phyloP scores from a whole-genome alignment of 352 stramenopile genomes.

The Peronospora destructor region DNA sequence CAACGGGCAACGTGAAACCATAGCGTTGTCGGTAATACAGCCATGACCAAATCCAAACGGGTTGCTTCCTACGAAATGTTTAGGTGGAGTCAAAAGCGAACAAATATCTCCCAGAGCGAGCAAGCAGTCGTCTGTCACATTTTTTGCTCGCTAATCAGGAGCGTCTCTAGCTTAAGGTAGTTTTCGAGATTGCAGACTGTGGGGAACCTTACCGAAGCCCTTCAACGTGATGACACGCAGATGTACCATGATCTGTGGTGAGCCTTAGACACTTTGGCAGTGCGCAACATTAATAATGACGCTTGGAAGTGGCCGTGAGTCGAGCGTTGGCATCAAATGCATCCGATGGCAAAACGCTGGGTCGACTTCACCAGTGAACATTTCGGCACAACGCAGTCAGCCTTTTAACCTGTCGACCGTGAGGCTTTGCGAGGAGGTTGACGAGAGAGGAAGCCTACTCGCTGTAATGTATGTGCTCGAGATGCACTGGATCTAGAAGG shows the following conservation, averaged over 20 bases:
- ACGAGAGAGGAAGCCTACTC: constrained; percentile 27
- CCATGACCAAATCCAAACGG: constrained; percentile 51
- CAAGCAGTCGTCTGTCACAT: constrained; percentile 39
- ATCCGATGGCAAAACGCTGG: constrained; percentile 28
- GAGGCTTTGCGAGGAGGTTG: constrained; percentile 23
- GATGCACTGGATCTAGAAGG: constrained; percentile 3
- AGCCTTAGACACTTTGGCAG: constrained; percentile 37
- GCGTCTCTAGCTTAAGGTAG: constrained; percentile 25
- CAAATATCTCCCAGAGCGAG: constrained; percentile 33
- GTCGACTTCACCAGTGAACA: constrained; percentile 4
- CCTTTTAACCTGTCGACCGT: constrained; percentile 31
- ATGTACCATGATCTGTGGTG: neutral
- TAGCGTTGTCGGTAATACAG: constrained; percentile 24
- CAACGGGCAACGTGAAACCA: constrained; percentile 21
- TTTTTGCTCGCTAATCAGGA: constrained; percentile 41
- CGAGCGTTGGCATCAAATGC: constrained; percentile 49
- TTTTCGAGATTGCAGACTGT: no score
- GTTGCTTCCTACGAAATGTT: constrained; percentile 31
- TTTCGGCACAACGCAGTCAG: constrained; percentile 39
- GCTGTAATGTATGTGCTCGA: constrained; percentile 17
- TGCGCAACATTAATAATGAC: constrained; percentile 41
- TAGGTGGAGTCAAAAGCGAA: constrained; percentile 22
- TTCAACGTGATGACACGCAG: constrained; percentile 47
- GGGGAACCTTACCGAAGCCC: constrained; percentile 34
- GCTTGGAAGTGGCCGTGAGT: constrained; percentile 23